Evolutionary conservation across 2,329 filamentous ascomycete genomes (phyloP).

Genomic region (Zymoseptoria passerinii): DNA sequence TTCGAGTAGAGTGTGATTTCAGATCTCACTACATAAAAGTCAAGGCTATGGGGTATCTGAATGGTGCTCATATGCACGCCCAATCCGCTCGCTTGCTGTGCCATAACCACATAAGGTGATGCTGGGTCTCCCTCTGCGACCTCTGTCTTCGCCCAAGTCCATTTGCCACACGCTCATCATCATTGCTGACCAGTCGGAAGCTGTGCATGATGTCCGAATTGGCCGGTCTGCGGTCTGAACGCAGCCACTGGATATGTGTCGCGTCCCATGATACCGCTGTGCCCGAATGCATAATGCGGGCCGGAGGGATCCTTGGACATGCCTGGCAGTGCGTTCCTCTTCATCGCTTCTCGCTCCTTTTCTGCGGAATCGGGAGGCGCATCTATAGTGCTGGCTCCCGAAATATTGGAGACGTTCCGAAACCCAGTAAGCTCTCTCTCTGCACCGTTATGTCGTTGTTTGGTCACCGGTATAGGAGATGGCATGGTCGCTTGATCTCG

Average conservation of each 20-base stretch:
- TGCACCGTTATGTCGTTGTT: constrained; percentile 21
- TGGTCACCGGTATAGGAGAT: constrained; percentile 23
- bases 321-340: constrained; percentile 7
- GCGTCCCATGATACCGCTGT: constrained; percentile 13
- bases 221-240: constrained; percentile 22
- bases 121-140: neutral
- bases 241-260: constrained; percentile 17
- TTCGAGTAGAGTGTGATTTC: neutral
- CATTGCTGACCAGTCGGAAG: constrained; percentile 1
- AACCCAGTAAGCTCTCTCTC: constrained; percentile 22
- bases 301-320: constrained; percentile 16
- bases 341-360: constrained; percentile 10
- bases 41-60: neutral
- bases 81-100: neutral
- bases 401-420: constrained; percentile 31
- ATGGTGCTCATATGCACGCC: neutral
- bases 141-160: neutral
- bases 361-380: constrained; percentile 21
- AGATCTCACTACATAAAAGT: neutral
- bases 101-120: neutral
- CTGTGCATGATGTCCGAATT: constrained; percentile 20
- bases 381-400: constrained; percentile 32
- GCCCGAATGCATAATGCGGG: constrained; percentile 11
- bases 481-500: constrained; percentile 1
- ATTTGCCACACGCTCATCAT: neutral